phyloP scores from a whole-genome alignment of 2,329 filamentous ascomycete species.

The Shiraia sp. region DNA sequence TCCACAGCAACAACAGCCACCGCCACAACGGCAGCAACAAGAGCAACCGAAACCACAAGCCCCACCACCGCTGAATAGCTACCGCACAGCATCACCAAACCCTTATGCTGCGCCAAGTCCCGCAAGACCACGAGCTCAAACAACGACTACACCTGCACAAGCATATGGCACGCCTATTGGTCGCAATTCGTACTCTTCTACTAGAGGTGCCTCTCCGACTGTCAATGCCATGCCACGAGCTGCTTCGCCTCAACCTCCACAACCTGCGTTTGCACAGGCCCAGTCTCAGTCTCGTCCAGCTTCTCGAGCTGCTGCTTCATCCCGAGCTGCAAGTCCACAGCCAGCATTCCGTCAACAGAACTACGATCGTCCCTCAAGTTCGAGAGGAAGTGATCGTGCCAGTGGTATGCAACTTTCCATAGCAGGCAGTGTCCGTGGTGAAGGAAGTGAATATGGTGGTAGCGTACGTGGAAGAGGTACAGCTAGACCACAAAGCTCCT shows the following conservation, averaged over 20 bases:
- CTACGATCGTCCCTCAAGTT: slow-evolving; percentile 55
- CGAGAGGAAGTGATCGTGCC: too few relatives aligned
- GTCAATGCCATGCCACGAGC: slow-evolving; percentile 42
- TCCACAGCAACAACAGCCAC: slow-evolving; percentile 8
- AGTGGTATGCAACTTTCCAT: slow-evolving; percentile 53
- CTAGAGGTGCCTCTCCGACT: slow-evolving; percentile 44
- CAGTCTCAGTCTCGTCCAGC: slow-evolving; percentile 28
- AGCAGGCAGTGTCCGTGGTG: slow-evolving; percentile 40
- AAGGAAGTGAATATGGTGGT: slow-evolving; percentile 47
- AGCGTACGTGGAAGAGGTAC: slow-evolving; percentile 41
- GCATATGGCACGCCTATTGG: slow-evolving; percentile 37
- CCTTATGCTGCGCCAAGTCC: slow-evolving; percentile 55
- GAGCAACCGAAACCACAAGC: slow-evolving; percentile 7
- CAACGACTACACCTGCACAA: slow-evolving; percentile 40
- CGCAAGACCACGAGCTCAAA: slow-evolving; percentile 43
- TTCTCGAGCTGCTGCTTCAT: slow-evolving; percentile 37
- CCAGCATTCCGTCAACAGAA: slow-evolving; percentile 53
- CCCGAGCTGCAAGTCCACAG: slow-evolving; percentile 56
- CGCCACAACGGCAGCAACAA: slow-evolving; percentile 7
- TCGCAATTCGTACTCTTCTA: slow-evolving; percentile 43
- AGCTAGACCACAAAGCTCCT: slow-evolving; percentile 49
- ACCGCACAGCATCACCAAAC: slow-evolving; percentile 59
- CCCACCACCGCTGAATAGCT: slow-evolving; percentile 8
- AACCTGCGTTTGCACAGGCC: slow-evolving; percentile 36
- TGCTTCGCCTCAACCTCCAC: slow-evolving; percentile 52